These are phyloP conservation scores for Kluyveromyces sp. DNA, from an alignment of 1,139 yeast genomes.

Conservation along the genomic window DNA sequence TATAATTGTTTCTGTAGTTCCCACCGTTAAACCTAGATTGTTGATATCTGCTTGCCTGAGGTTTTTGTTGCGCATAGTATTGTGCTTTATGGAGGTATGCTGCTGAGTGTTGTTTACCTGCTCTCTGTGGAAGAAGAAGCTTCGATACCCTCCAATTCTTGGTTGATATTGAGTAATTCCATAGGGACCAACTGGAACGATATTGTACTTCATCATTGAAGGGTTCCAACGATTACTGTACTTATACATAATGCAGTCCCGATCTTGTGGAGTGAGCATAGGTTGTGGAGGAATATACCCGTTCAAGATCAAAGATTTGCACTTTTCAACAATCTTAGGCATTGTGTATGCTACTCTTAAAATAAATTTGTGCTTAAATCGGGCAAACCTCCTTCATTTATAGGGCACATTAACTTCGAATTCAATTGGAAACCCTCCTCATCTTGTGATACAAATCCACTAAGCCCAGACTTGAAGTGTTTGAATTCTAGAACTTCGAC, in stretches of 20 bases:
- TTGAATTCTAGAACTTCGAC: slow-evolving; percentile 36
- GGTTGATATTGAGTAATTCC: slow-evolving; percentile 34
- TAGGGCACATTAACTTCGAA: slow-evolving; percentile 50
- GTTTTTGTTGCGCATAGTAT: background rate
- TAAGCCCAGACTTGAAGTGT: slow-evolving; percentile 48
- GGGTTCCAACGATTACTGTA: slow-evolving; percentile 26
- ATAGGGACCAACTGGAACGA: slow-evolving; percentile 32
- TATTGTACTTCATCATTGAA: slow-evolving; percentile 23
- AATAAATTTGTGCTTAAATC: slow-evolving; percentile 51
- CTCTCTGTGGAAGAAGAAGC: slow-evolving; percentile 18
- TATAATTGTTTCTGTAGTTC: background rate
- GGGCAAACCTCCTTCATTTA: slow-evolving; percentile 44
- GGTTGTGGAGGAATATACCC: slow-evolving; percentile 63
- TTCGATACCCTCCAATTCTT: slow-evolving; percentile 38
- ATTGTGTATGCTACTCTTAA: slow-evolving; percentile 53
- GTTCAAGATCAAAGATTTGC: slow-evolving; percentile 77
- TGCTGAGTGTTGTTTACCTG: slow-evolving; percentile 6
- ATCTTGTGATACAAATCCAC: slow-evolving; percentile 52
- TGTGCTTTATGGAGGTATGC: background rate
- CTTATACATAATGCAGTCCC: slow-evolving; percentile 47
- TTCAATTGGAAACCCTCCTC: slow-evolving; percentile 40
- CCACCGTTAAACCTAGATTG: slow-evolving; percentile 1
- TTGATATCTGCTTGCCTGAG: background rate
- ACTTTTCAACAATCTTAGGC: slow-evolving; percentile 41
- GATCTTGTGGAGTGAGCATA: slow-evolving; percentile 62